A percentile compares a stretch with the other conserved stretches of the same genome.
Evolutionary conservation across 2,329 filamentous ascomycete genomes (phyloP).

Genomic region (Arthroderma sp.): DNA sequence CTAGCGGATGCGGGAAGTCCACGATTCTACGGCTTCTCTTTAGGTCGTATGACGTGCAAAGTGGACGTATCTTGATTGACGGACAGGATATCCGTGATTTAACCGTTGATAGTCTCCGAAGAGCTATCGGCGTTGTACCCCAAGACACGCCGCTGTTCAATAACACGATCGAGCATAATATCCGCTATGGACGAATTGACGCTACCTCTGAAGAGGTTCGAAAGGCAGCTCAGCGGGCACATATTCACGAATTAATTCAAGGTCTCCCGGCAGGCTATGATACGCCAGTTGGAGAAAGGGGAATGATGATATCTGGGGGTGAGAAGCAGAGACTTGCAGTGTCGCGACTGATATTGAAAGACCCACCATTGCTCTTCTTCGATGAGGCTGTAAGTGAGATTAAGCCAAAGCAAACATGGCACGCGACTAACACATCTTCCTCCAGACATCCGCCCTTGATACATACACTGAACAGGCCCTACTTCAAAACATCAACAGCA

Average conservation of each 20-base stretch:
- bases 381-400: slow-evolving; percentile 58
- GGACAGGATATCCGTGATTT: slow-evolving; percentile 83
- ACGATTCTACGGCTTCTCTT: slow-evolving; percentile 84
- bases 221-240: slow-evolving; percentile 66
- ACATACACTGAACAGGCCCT: slow-evolving; percentile 87
- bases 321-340: slow-evolving; percentile 88
- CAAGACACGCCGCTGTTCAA: slow-evolving; percentile 98
- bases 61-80: slow-evolving; percentile 77
- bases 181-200: slow-evolving; percentile 74
- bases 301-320: slow-evolving; percentile 91
- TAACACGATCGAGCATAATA: slow-evolving; percentile 89
- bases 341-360: slow-evolving; percentile 70
- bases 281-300: slow-evolving; percentile 84
- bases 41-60: slow-evolving; percentile 82
- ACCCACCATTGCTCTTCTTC: slow-evolving; percentile 82
- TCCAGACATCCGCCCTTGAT: slow-evolving; percentile 67
- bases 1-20: slow-evolving; percentile 90
- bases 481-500: slow-evolving; percentile 83
- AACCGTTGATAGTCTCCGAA: slow-evolving; percentile 66
- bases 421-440: slow-evolving; percentile 4
- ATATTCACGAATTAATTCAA: slow-evolving; percentile 69
- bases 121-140: slow-evolving; percentile 84
- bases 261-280: slow-evolving; percentile 77
- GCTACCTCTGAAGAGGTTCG: slow-evolving; percentile 60
- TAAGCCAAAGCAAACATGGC: not conserved